Conservation (phyloP, 108 stramenopile genomes). For the Skeletonema potamos region DNA sequence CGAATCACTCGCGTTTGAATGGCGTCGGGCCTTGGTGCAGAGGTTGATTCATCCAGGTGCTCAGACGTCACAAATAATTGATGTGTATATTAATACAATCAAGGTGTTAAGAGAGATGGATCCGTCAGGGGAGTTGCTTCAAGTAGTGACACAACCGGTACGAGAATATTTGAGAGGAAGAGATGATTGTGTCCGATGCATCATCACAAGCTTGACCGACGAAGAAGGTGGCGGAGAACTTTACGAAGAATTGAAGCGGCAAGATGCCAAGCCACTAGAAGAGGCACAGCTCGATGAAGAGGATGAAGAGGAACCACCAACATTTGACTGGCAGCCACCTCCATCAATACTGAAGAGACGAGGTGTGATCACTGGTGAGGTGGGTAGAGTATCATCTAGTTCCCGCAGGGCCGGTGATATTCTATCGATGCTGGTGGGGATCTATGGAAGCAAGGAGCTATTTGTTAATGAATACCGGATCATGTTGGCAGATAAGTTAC, state of each 20-base stretch:
- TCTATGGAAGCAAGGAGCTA: constrained; percentile 97
- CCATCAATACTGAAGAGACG: constrained; percentile 68
- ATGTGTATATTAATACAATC: constrained; percentile 95
- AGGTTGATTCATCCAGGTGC: constrained; percentile 96
- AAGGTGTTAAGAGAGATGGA: constrained; percentile 85
- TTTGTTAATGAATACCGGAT: constrained; percentile 96
- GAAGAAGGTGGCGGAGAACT: constrained; percentile 88
- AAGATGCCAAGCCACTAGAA: constrained; percentile 82
- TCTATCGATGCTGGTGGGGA: constrained; percentile 94
- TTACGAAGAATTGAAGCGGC: constrained; percentile 91
- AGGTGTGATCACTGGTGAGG: constrained; percentile 47
- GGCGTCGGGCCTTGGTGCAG: constrained; percentile 54
- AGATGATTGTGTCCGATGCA: constrained; percentile 93
- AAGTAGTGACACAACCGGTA: constrained; percentile 87
- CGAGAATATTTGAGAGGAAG: constrained; percentile 81
- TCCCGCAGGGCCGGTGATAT: constrained; percentile 73
- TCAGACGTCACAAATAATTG: constrained; percentile 92
- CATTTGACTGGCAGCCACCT: constrained; percentile 75
- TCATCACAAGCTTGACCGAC: constrained; percentile 95
- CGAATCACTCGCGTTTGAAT: constrained; percentile 44
- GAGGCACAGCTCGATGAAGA: constrained; percentile 62
- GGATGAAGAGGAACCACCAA: constrained; percentile 73
- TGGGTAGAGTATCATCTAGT: constrained; percentile 36
- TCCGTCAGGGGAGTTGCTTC: constrained; percentile 83
- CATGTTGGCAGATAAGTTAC: constrained; percentile 96